Evolutionary conservation across 352 stramenopile species (phyloP), one percentile per base, ranked within the genome.

Genomic region (Pythium scleroteichum): DNA sequence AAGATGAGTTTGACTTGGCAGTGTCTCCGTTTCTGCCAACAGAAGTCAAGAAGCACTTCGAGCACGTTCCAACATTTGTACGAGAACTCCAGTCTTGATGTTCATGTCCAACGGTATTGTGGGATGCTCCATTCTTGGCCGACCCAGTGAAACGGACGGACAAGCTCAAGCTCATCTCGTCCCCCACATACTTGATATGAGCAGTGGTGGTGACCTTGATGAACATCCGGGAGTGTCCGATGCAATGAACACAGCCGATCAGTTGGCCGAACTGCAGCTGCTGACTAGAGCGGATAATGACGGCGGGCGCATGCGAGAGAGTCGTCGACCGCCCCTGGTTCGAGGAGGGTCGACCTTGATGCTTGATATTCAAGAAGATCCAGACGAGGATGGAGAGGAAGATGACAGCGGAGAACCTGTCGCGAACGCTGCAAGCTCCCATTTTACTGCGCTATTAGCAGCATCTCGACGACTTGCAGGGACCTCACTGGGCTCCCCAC

Each of bases 191-290:
- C 29, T 35, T 35, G 29, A 10, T 10, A 35, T 35, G 29, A 35
- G 29, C 29, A 59, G 4, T 29, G 24, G 16, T 6, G 19, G 24
- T n/a, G 17, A 48, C 19, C 3, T 14, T 27, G 41, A 48, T 16
- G 16, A 23, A 12, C 19, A 23, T 4, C 26, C 1, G 4, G 42
- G 12, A n/a, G 14, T 29, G 22, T 8, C 12, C 9, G 47, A 53
- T 35, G 14, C 8, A 4, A 7, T 16, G 5, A 38, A 20, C 23
- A 29, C 57, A 12, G 57, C 23, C 4, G 70, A 82, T 24, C 72
- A 82, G 19, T 63, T 84, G 52, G 68, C 62, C 13, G 74, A 86
- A 39, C 76, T 86, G 12, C 68, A 75, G 17, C 26, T 86, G 23
- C 64, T 86, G 22, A 60, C 72, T 49, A 72, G 76, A 46, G 67